Conservation (phyloP, 208 protist species). For the Wallacemonas sp. region DNA sequence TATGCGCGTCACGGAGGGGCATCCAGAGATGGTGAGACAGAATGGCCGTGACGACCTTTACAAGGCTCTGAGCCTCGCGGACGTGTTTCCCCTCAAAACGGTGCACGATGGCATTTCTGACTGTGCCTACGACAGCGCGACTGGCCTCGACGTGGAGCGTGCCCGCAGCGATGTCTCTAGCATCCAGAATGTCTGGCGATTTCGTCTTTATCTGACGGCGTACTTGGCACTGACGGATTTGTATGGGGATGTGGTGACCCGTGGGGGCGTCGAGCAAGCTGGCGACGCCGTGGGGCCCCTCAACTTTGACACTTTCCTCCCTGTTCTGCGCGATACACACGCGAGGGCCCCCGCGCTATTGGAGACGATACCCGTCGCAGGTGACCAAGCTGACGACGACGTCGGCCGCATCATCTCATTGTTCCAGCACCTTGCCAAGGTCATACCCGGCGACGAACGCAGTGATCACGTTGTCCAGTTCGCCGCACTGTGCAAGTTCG, state of each 20-base stretch:
- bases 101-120: slow-evolving; percentile 31
- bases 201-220: slow-evolving; percentile 25
- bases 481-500: slow-evolving; percentile 6
- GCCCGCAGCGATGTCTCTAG: not conserved
- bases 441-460: not conserved
- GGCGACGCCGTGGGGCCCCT: slow-evolving; percentile 2
- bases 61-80: slow-evolving; percentile 18
- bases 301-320: slow-evolving; percentile 18
- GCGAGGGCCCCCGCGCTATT: not conserved
- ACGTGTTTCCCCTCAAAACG: slow-evolving; percentile 24
- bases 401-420: not conserved
- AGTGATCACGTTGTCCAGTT: not conserved
- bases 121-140: slow-evolving; percentile 22
- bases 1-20: slow-evolving; percentile 15
- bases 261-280: not conserved
- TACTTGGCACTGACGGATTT: slow-evolving; percentile 31
- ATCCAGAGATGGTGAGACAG: slow-evolving; percentile 10
- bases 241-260: slow-evolving; percentile 26
- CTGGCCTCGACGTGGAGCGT: slow-evolving; percentile 2
- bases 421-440: not conserved
- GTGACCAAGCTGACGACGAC: not conserved
- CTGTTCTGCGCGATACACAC: not conserved
- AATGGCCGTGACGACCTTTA: slow-evolving; percentile 23
- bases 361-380: not conserved
- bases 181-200: slow-evolving; percentile 8